Conservation (phyloP, 345 rosid genomes). For the Eucalyptus sp. region DNA sequence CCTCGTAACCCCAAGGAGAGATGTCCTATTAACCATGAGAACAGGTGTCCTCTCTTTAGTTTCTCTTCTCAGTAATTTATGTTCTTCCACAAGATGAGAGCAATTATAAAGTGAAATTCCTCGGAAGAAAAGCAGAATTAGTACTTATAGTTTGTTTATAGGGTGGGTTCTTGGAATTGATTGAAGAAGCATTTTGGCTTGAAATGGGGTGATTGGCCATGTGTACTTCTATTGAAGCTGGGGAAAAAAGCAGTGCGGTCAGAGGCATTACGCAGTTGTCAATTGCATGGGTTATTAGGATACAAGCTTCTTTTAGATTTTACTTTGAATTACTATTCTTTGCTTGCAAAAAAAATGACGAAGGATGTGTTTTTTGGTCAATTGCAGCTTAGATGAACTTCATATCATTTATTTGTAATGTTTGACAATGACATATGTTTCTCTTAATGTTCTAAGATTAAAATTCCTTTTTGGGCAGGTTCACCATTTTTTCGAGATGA, state of each 20-base stretch:
- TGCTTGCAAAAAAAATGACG: background rate
- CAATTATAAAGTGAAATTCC: background rate
- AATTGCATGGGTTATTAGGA: background rate
- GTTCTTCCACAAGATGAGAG: background rate
- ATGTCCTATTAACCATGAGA: background rate
- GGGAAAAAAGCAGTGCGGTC: background rate
- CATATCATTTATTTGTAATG: background rate
- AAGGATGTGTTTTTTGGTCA: background rate
- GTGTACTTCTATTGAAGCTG: background rate
- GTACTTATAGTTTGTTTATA: background rate
- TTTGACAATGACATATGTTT: background rate
- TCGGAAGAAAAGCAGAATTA: background rate
- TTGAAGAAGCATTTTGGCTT: background rate
- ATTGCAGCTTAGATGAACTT: background rate
- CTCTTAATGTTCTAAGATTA: background rate
- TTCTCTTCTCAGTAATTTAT: background rate
- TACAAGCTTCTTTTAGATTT: background rate
- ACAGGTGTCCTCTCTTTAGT: background rate
- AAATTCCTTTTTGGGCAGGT: constrained; percentile 28
- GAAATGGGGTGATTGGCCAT: background rate
- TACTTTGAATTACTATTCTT: background rate
- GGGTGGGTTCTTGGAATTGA: background rate
- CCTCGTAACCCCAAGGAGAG: background rate
- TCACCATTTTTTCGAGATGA: constrained; percentile 84
- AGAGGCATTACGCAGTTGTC: background rate